Evolutionary conservation across 306 rosid species (phyloP), one percentile per base, ranked within the genome.

Genomic region (Sicyos baderoa): DNA sequence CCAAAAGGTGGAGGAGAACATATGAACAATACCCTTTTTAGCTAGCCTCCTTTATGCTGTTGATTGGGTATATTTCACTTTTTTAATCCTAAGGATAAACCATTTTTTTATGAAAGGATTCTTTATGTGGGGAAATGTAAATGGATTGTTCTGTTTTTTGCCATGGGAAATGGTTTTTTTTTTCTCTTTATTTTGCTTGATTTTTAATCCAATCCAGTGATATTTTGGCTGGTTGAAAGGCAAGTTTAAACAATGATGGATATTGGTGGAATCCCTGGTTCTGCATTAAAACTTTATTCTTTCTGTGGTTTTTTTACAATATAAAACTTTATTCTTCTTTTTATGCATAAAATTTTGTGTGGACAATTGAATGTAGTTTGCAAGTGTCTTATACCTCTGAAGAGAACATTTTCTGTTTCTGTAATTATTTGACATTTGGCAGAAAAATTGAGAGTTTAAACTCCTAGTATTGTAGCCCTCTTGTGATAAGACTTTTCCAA

Each of bases 181-280:
- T 47, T 21, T 11, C 2, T 37, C n/a, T 22, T 64, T 0, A 0
- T 62, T 65, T 65, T 21, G 18, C 54, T 19, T 45, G 54, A 65
- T 44, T 65, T 13, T 42, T 48, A 22, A 65, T 65, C 42, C 55
- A 65, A 44, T 47, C 1, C 13, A 4, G 17, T 14, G 17, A 14
- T 65, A 14, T 47, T 67, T 45, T 49, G 48, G 56, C 37, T 67
- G 44, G 72, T 49, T 67, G 56, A 49, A 67, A 67, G 50, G 57
- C 3, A 67, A 67, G 57, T 67, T 67, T 47, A 67, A 67, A 67
- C 57, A 47, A 67, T 47, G 45, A 67, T 67, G 37, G 72, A 67
- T 67, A 67, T 67, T 49, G 72, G 57, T 67, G 57, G 72, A 67
- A 67, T 67, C 72, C 37, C 45, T 19, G 44, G 57, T 67, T 67